Conservation (phyloP, 352 stramenopile species). For the Globisporangium camurandrum region DNA sequence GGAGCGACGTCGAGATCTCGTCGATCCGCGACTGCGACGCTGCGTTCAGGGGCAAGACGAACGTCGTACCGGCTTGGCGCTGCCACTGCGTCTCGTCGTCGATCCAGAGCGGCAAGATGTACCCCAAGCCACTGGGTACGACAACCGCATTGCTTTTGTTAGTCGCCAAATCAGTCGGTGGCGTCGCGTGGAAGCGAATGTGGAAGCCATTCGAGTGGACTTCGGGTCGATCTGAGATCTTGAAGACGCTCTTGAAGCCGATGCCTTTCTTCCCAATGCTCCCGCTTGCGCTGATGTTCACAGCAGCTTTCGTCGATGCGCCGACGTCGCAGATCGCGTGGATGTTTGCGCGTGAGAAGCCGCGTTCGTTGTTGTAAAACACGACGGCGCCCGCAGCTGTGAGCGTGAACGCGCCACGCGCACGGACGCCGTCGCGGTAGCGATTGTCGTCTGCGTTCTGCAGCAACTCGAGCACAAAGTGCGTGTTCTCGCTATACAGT, state of each 20-base stretch:
- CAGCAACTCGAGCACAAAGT: slow-evolving; percentile 85
- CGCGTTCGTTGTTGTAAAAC: slow-evolving; percentile 82
- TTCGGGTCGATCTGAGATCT: slow-evolving; percentile 71
- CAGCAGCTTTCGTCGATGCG: slow-evolving; percentile 62
- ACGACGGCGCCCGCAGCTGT: slow-evolving; percentile 40
- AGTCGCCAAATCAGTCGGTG: slow-evolving; percentile 18
- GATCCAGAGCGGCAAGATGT: slow-evolving; percentile 80
- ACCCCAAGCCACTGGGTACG: slow-evolving; percentile 68
- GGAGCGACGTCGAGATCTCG: slow-evolving; percentile 57
- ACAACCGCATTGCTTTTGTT: too few species aligned
- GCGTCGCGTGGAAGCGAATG: slow-evolving; percentile 63
- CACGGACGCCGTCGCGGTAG: slow-evolving; percentile 36
- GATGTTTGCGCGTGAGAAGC: slow-evolving; percentile 72
- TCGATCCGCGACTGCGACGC: slow-evolving; percentile 28
- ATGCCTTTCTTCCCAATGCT: slow-evolving; percentile 90
- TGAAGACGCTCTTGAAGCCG: slow-evolving; percentile 90
- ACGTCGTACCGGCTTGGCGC: slow-evolving; percentile 43
- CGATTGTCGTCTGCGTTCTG: slow-evolving; percentile 86
- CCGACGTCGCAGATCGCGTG: slow-evolving; percentile 83
- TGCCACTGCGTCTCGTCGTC: slow-evolving; percentile 35
- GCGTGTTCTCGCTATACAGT: slow-evolving; percentile 80
- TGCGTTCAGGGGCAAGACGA: slow-evolving; percentile 68
- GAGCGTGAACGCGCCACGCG: slow-evolving; percentile 55
- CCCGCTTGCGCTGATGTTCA: slow-evolving; percentile 11
- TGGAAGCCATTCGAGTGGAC: slow-evolving; percentile 88